Conservation (phyloP, 2,329 filamentous ascomycete genomes). For the Fusarium miscanthi region DNA sequence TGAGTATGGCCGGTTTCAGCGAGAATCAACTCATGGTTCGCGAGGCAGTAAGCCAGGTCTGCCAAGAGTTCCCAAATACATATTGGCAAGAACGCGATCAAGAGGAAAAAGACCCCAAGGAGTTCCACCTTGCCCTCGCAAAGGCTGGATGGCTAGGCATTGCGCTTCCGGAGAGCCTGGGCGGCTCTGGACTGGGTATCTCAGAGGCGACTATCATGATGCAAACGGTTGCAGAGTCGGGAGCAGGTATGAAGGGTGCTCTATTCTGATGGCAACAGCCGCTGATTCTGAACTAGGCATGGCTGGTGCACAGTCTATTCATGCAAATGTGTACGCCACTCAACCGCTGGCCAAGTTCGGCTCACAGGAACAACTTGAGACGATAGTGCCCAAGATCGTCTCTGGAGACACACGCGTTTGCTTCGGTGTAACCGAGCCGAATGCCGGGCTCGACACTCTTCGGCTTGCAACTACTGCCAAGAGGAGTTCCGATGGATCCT, state of each 20-base stretch:
- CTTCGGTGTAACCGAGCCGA: conserved; percentile 86
- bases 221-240: conserved; percentile 82
- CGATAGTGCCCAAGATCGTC: conserved; percentile 77
- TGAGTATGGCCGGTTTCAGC: conserved; percentile 79
- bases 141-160: conserved; percentile 85
- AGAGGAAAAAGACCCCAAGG: conserved; percentile 74
- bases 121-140: conserved; percentile 80
- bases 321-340: conserved; percentile 78
- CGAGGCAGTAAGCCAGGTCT: conserved; percentile 77
- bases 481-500: conserved; percentile 59
- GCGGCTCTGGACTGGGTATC: conserved; percentile 80
- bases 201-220: conserved; percentile 89
- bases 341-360: conserved; percentile 81
- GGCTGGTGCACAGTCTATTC: conserved; percentile 72
- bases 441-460: conserved; percentile 82
- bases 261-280: conserved; percentile 89
- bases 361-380: conserved; percentile 69
- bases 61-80: conserved; percentile 75
- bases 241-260: conserved; percentile 82
- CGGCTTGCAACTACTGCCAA: conserved; percentile 74
- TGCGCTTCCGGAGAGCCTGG: conserved; percentile 78
- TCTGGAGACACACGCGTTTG: conserved; percentile 77
- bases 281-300: conserved; percentile 82
- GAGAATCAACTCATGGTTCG: conserved; percentile 78
- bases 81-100: conserved; percentile 84